Percentiles rank a stretch among this genome's conserved stretches.
These are phyloP conservation scores for Sporothrix brunneoviolacea DNA, from an alignment of 2,329 filamentous ascomycete genomes.

Conservation along the genomic window DNA sequence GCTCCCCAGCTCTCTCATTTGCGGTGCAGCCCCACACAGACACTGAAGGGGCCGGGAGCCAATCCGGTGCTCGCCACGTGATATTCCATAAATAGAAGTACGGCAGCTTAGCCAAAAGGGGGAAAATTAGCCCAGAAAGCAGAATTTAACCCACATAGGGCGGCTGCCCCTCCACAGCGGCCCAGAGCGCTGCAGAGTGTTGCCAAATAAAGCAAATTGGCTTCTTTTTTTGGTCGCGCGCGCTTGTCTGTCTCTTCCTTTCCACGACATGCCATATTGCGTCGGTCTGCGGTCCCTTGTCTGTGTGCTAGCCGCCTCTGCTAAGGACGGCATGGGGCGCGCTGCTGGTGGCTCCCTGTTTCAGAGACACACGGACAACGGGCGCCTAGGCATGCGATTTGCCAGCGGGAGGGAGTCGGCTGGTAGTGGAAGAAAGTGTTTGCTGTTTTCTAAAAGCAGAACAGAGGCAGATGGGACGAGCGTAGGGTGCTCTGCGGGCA, in stretches of 20 bases:
- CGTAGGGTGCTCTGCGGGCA: no score
- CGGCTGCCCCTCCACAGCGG: background rate
- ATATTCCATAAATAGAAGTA: slow-evolving; percentile 11
- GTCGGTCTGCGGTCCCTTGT: no score
- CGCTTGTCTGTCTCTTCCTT: background rate
- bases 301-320: no score
- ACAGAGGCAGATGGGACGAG: no score
- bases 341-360: no score
- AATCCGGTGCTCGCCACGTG: slow-evolving; percentile 4
- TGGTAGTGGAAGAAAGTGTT: no score
- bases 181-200: background rate
- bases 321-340: no score
- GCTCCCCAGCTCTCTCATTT: background rate
- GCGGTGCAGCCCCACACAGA: no score
- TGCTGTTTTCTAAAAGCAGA: no score
- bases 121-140: slow-evolving; percentile 1
- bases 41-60: no score
- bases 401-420: no score
- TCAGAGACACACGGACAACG: background rate
- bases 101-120: background rate
- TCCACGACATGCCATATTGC: background rate
- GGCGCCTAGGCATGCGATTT: slow-evolving; percentile 4
- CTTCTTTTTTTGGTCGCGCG: background rate
- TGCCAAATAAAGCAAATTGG: background rate
- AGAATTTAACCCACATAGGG: no score